Evolutionary conservation across 1,139 yeast genomes (phyloP).

Genomic region (Kodamaea derodonti): DNA sequence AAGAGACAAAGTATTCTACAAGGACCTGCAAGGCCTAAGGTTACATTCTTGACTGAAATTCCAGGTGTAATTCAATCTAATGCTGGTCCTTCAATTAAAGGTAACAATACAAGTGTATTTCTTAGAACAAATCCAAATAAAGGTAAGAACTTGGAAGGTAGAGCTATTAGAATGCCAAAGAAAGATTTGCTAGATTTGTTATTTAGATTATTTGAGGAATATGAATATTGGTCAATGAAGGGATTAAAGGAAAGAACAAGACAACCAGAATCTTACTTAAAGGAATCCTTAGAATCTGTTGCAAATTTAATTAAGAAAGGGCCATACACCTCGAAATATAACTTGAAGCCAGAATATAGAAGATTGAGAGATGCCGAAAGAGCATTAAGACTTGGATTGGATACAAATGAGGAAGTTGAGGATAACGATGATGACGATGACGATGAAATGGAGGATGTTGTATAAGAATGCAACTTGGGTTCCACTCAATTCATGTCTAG

Average conservation of each 20-base stretch:
- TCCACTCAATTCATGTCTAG: too few relatives aligned
- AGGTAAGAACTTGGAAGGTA: conserved; percentile 59
- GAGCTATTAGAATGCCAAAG: conserved; percentile 92
- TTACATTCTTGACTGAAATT: conserved; percentile 74
- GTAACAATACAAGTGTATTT: conserved; percentile 59
- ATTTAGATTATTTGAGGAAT: conserved; percentile 87
- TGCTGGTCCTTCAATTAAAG: conserved; percentile 78
- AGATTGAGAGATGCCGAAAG: conserved; percentile 75
- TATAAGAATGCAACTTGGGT: too few relatives aligned
- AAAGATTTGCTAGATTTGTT: conserved; percentile 85
- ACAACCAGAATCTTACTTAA: conserved; percentile 92
- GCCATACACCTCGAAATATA: conserved; percentile 90
- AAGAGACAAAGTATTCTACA: conserved; percentile 47
- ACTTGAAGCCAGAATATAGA: conserved; percentile 85
- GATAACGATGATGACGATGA: conserved; percentile 49
- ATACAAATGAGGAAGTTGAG: conserved; percentile 33
- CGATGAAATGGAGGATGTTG: conserved; percentile 45
- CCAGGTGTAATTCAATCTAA: conserved; percentile 85
- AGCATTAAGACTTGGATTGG: conserved; percentile 56
- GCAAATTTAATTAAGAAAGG: conserved; percentile 92
- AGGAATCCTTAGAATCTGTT: conserved; percentile 85
- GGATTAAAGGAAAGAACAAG: conserved; percentile 90
- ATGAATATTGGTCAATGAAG: conserved; percentile 94
- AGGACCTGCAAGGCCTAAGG: conserved; percentile 58
- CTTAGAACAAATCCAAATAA: conserved; percentile 39